Evolutionary conservation across 2,329 filamentous ascomycete genomes (phyloP).

Genomic region (Daldinia sp.): DNA sequence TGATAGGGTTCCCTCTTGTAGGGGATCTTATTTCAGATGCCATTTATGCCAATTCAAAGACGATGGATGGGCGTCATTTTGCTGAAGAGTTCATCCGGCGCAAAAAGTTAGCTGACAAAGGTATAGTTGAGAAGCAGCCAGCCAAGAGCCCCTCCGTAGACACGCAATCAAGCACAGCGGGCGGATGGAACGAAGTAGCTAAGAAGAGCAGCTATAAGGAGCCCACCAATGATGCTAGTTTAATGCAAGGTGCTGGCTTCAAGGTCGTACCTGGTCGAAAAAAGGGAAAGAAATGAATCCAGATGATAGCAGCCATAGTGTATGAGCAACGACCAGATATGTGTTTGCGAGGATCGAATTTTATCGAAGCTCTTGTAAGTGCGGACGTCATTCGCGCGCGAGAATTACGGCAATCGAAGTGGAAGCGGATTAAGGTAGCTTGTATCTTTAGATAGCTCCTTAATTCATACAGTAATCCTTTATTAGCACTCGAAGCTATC

Average conservation of each 20-base stretch:
- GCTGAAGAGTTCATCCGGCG: constrained; percentile 93
- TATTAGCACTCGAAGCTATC: neutral
- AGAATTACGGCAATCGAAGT: neutral
- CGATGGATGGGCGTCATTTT: constrained; percentile 92
- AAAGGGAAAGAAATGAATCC: constrained; percentile 77
- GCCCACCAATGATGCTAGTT: constrained; percentile 53
- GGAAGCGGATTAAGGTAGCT: no score
- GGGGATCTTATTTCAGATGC: constrained; percentile 86
- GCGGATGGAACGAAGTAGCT: constrained; percentile 94
- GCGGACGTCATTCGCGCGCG: neutral
- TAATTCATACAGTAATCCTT: neutral
- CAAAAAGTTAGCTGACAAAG: constrained; percentile 92
- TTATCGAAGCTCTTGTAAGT: neutral
- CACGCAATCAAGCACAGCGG: constrained; percentile 54
- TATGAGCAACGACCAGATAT: constrained; percentile 2
- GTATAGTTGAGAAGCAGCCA: constrained; percentile 79
- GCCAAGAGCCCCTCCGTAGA: constrained; percentile 57
- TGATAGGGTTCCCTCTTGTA: constrained; percentile 80
- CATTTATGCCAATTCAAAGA: constrained; percentile 85
- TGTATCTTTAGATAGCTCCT: neutral
- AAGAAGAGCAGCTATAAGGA: constrained; percentile 79
- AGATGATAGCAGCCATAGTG: neutral
- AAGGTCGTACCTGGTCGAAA: constrained; percentile 93
- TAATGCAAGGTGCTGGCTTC: constrained; percentile 70
- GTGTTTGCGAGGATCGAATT: neutral